A percentile compares a stretch with the other conserved stretches of the same genome.
Conservation (phyloP, 2,329 filamentous ascomycete genomes). For the Pyrenophora graminea region DNA sequence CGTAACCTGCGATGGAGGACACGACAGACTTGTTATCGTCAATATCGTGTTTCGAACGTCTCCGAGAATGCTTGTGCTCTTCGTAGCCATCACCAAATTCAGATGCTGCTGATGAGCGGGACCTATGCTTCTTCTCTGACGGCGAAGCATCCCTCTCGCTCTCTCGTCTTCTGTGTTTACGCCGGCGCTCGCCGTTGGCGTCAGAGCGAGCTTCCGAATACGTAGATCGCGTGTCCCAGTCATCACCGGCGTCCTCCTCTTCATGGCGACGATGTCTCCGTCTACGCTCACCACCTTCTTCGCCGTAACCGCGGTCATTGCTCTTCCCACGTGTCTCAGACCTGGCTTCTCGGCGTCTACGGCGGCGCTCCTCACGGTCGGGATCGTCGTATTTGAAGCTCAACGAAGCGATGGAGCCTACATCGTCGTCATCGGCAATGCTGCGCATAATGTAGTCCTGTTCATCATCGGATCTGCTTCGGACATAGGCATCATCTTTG, state of each 20-base stretch:
- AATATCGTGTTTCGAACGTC: slow-evolving; percentile 49
- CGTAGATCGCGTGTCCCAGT: slow-evolving; percentile 49
- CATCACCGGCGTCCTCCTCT: slow-evolving; percentile 44
- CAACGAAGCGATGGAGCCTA: slow-evolving; percentile 29
- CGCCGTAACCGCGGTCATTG: slow-evolving; percentile 42
- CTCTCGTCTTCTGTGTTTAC: slow-evolving; percentile 40
- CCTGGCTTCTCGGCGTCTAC: slow-evolving; percentile 26
- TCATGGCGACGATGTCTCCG: slow-evolving; percentile 42
- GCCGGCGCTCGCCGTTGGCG: slow-evolving; percentile 40
- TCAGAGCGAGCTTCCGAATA: slow-evolving; percentile 45
- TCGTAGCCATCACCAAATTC: slow-evolving; percentile 49
- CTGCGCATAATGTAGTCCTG: slow-evolving; percentile 17
- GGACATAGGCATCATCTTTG: slow-evolving; percentile 15
- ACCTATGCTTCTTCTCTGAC: slow-evolving; percentile 27
- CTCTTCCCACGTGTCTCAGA: slow-evolving; percentile 39
- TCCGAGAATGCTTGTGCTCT: slow-evolving; percentile 44
- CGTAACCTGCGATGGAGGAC: slow-evolving; percentile 47
- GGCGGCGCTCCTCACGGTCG: slow-evolving; percentile 38
- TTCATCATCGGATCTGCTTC: slow-evolving; percentile 13
- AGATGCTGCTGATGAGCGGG: slow-evolving; percentile 44
- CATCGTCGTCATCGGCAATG: slow-evolving; percentile 28
- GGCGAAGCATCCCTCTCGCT: slow-evolving; percentile 40
- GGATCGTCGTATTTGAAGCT: slow-evolving; percentile 35
- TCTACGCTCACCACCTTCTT: slow-evolving; percentile 36
- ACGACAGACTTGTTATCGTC: slow-evolving; percentile 50